Evolutionary conservation across 495 filamentous ascomycete genomes (phyloP).

Genomic region (Pseudevernia furfuracea): DNA sequence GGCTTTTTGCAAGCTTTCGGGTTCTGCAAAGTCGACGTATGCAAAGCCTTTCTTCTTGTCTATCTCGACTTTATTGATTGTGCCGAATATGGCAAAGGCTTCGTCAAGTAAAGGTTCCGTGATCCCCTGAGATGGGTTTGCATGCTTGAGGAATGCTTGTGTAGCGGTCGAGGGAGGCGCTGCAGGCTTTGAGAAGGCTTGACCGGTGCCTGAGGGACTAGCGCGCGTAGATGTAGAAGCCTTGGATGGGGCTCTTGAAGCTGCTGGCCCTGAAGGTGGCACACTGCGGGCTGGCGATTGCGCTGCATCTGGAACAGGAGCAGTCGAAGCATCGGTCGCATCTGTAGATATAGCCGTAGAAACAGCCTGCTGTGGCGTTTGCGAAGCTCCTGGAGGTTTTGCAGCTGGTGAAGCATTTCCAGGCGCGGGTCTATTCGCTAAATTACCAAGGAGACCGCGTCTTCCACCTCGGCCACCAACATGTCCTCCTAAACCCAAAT

Average conservation of each 20-base stretch:
- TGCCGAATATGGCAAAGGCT: constrained; percentile 62
- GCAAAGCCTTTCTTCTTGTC: constrained; percentile 90
- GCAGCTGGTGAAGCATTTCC: constrained; percentile 44
- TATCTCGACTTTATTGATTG: constrained; percentile 72
- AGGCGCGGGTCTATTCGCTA: constrained; percentile 37
- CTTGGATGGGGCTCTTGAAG: constrained; percentile 32
- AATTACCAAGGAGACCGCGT: constrained; percentile 28
- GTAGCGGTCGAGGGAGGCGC: constrained; percentile 48
- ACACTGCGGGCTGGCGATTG: constrained; percentile 20
- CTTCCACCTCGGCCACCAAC: constrained; percentile 41
- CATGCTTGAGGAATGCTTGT: constrained; percentile 88
- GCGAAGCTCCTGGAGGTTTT: constrained; percentile 12
- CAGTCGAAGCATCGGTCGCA: constrained; percentile 7
- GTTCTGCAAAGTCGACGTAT: constrained; percentile 74
- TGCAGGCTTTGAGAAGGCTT: constrained; percentile 19
- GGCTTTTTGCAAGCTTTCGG: constrained; percentile 62
- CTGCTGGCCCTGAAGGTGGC: constrained; percentile 31
- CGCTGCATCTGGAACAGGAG: constrained; percentile 8
- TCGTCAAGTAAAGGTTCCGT: constrained; percentile 68
- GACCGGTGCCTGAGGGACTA: constrained; percentile 20
- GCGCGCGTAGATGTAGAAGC: constrained; percentile 31
- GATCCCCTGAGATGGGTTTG: constrained; percentile 83
- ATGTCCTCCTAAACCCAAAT: constrained; percentile 71
- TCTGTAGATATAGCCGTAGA: constrained; percentile 3
- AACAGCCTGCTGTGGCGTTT: constrained; percentile 12